phyloP scores from a whole-genome alignment of 2,329 filamentous ascomycete species.

The Lachnellula arida region DNA sequence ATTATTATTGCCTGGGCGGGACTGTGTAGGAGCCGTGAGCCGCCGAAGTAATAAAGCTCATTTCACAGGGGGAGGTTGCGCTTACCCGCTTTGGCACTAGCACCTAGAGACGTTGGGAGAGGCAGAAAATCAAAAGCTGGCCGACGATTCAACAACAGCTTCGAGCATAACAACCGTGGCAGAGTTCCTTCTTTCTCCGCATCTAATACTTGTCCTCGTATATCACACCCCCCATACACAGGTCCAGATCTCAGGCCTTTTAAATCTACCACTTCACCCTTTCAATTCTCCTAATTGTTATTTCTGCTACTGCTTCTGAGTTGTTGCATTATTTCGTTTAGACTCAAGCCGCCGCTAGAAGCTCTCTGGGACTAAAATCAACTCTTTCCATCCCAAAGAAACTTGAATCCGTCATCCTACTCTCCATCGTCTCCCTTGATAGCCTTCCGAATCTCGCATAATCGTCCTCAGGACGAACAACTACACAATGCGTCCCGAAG shows the following conservation, averaged over 20 bases:
- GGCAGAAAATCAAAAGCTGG: too few species aligned
- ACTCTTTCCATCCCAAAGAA: background rate
- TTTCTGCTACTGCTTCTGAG: background rate
- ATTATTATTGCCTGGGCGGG: too few species aligned
- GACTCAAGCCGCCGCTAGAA: too few species aligned
- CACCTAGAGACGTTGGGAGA: background rate
- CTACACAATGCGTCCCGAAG: slow-evolving; percentile 80
- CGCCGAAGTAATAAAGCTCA: too few species aligned
- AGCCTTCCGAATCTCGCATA: slow-evolving; percentile 12
- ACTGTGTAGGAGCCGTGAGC: too few species aligned
- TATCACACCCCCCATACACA: background rate
- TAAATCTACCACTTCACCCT: background rate
- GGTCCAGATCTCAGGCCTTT: background rate
- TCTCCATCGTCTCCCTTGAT: slow-evolving; percentile 1
- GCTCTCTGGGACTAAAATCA: background rate
- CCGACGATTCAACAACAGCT: too few species aligned
- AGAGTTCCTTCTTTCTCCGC: slow-evolving; percentile 1
- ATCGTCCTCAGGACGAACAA: slow-evolving; percentile 29
- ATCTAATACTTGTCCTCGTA: background rate
- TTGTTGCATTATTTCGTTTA: slow-evolving; percentile 9
- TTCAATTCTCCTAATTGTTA: background rate
- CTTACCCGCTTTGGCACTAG: slow-evolving; percentile 2
- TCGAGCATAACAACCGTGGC: too few species aligned
- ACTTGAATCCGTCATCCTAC: too few species aligned
- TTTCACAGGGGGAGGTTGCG: background rate